Percentiles rank a stretch among this genome's conserved stretches.
Conservation (phyloP, 352 stramenopile species). For the Phytopythium boreale region DNA sequence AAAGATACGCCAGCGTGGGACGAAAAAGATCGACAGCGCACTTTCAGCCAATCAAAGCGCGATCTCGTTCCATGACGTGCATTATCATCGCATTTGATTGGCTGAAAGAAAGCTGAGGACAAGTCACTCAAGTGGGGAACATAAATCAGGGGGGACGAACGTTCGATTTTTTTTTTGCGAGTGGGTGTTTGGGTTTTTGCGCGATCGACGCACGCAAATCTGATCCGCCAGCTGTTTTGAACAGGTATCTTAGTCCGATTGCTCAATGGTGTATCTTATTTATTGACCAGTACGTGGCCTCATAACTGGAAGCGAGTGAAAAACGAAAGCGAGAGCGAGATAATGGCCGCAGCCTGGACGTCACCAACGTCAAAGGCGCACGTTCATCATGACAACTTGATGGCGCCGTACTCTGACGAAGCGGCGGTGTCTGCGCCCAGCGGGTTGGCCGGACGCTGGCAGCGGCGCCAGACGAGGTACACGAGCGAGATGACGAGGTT, state of each 20-base stretch:
- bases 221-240: background rate
- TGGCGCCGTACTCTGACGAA: slow-evolving; percentile 31
- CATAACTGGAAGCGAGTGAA: background rate
- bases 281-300: background rate
- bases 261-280: background rate
- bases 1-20: slow-evolving; percentile 5
- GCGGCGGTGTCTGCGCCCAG: background rate
- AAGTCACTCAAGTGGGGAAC: background rate
- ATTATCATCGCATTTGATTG: background rate
- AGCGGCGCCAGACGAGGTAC: slow-evolving; percentile 68
- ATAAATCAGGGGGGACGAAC: background rate
- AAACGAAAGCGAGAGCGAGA: background rate
- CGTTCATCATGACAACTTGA: slow-evolving; percentile 27
- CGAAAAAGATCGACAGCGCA: background rate
- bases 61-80: background rate
- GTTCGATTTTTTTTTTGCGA: background rate
- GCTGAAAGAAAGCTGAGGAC: background rate
- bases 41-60: background rate
- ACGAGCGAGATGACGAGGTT: slow-evolving; percentile 52
- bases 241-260: background rate
- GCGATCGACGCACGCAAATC: background rate
- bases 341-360: background rate
- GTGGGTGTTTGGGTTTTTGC: background rate
- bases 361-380: background rate
- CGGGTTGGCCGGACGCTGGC: slow-evolving; percentile 25